Conservation (phyloP, 352 stramenopile genomes). For the Globisporangium cederbergense region DNA sequence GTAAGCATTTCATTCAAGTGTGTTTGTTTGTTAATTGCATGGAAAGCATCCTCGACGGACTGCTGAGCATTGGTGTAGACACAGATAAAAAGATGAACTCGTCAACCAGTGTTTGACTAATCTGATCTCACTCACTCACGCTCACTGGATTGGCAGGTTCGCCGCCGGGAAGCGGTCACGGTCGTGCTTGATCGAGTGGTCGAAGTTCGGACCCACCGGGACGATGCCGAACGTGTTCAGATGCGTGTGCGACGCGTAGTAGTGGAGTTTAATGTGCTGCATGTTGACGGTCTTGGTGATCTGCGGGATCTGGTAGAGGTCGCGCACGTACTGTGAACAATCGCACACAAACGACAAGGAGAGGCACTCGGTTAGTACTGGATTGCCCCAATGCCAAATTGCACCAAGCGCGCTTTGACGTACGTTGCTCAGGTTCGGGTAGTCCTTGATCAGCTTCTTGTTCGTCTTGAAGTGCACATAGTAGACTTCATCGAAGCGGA, state of each 20-base stretch:
- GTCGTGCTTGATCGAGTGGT: conserved; percentile 60
- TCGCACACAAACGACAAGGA: conserved; percentile 8
- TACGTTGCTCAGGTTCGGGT: conserved; percentile 83
- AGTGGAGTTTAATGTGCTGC: conserved; percentile 97
- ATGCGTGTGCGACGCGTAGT: conserved; percentile 92
- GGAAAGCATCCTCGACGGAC: neutral
- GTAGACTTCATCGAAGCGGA: conserved; percentile 85
- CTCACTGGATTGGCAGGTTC: conserved; percentile 29
- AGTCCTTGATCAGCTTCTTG: conserved; percentile 86
- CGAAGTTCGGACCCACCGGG: conserved; percentile 64
- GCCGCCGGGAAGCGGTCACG: conserved; percentile 51
- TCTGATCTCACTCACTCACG: neutral
- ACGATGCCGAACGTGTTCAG: conserved; percentile 95
- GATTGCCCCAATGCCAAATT: neutral
- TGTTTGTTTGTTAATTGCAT: neutral
- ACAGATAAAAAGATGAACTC: neutral
- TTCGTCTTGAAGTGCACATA: conserved; percentile 89
- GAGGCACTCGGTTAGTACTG: neutral
- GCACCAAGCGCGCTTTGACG: conserved; percentile 7
- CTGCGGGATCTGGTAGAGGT: conserved; percentile 92
- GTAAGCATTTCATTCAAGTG: conserved; percentile 6
- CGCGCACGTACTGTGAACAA: conserved; percentile 51
- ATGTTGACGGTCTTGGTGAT: conserved; percentile 91
- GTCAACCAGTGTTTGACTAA: neutral
- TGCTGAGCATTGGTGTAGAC: conserved; percentile 1